Conservation (phyloP, 345 rosid genomes). For the Theobroma cacao region DNA sequence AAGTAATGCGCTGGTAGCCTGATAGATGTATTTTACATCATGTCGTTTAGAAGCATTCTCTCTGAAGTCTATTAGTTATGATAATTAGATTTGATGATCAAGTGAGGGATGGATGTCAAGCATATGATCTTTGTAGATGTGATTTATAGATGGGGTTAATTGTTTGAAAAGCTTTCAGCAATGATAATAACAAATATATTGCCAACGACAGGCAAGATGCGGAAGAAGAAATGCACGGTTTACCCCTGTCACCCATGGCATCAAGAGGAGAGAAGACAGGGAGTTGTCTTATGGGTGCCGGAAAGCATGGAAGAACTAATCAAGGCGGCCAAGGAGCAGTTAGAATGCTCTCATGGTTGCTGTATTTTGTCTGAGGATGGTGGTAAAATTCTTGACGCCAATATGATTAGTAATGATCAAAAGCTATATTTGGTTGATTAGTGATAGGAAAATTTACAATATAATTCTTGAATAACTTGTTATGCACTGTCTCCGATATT, state of each 20-base stretch:
- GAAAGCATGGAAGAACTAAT: constrained; percentile 57
- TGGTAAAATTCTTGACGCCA: constrained; percentile 53
- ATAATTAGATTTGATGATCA: not conserved
- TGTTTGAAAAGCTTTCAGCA: not conserved
- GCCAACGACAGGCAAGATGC: constrained; percentile 15
- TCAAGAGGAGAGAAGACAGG: constrained; percentile 43
- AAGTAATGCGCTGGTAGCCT: too few species aligned
- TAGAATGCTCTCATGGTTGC: constrained; percentile 28
- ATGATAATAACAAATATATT: not conserved
- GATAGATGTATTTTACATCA: not conserved
- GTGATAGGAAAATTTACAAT: not conserved
- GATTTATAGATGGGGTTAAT: not conserved
- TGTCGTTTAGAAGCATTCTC: not conserved
- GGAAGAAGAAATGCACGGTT: constrained; percentile 56
- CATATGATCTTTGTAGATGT: not conserved
- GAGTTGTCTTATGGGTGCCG: constrained; percentile 72
- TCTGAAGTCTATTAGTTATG: not conserved
- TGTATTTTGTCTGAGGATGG: constrained; percentile 56
- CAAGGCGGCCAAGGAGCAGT: constrained; percentile 35
- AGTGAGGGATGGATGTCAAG: not conserved
- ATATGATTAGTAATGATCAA: constrained; percentile 61
- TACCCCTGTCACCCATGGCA: constrained; percentile 61
- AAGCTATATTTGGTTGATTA: constrained; percentile 45
- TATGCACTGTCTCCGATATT: not conserved
- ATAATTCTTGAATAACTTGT: not conserved